These are phyloP conservation scores for Sungouiozyma ichnusensis DNA, from an alignment of 805 yeast species.

Conservation along the genomic window DNA sequence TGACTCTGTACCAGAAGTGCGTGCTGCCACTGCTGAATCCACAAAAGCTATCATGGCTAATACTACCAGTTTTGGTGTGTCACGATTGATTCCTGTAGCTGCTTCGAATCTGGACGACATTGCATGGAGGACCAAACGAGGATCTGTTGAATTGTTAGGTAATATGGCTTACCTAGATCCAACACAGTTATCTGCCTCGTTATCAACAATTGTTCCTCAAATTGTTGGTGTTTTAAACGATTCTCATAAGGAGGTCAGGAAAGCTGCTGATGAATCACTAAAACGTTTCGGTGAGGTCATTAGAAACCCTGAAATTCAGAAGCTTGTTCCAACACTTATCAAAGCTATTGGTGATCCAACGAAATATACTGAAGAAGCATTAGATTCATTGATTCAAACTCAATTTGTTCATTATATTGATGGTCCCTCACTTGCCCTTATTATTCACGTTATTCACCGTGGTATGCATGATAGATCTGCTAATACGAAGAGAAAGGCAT, in stretches of 20 bases:
- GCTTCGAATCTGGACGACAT: constrained; percentile 75
- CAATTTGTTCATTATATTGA: constrained; percentile 96
- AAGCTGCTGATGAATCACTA: constrained; percentile 83
- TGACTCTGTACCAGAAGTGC: constrained; percentile 73
- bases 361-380: constrained; percentile 73
- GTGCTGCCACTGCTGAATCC: constrained; percentile 81
- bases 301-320: constrained; percentile 92
- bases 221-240: constrained; percentile 92
- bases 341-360: constrained; percentile 96
- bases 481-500: constrained; percentile 79
- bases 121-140: constrained; percentile 94
- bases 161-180: constrained; percentile 98
- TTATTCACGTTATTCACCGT: constrained; percentile 87
- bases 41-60: constrained; percentile 80
- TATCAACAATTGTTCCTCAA: constrained; percentile 88
- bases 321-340: constrained; percentile 75
- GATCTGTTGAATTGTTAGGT: constrained; percentile 91
- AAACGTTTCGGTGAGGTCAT: constrained; percentile 94
- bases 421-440: constrained; percentile 92
- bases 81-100: constrained; percentile 83
- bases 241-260: constrained; percentile 92
- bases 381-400: constrained; percentile 76
- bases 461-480: constrained; percentile 97
- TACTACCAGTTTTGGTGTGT: constrained; percentile 88
- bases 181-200: constrained; percentile 77